Evolutionary conservation across 1,139 yeast genomes (phyloP).

Genomic region (Magnusiomyces ingens): DNA sequence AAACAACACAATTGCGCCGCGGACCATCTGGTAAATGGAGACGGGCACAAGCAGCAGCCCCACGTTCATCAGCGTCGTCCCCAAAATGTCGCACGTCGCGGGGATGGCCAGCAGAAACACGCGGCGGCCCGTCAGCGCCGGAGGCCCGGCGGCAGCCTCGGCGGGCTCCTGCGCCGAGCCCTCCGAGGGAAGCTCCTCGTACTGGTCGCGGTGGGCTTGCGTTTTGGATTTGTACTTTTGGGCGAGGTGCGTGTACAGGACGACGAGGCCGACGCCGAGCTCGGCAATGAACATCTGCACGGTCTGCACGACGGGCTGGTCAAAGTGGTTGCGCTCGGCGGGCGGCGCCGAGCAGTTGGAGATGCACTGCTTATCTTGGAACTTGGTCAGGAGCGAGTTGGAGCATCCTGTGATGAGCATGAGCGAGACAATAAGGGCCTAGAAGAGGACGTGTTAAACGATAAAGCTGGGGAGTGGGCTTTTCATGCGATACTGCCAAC

Average conservation of each 20-base stretch:
- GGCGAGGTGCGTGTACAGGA: constrained; percentile 2
- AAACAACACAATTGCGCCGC: constrained; percentile 71
- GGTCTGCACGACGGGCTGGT: constrained; percentile 76
- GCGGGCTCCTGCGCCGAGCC: not conserved
- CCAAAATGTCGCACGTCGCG: constrained; percentile 62
- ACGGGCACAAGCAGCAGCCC: constrained; percentile 73
- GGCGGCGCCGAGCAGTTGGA: constrained; percentile 45
- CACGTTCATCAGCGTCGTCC: constrained; percentile 70
- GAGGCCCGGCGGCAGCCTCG: too few species aligned
- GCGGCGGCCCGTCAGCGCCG: constrained; percentile 24
- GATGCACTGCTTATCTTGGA: constrained; percentile 72
- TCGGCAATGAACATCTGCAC: constrained; percentile 81
- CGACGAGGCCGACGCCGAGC: constrained; percentile 44
- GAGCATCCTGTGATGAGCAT: constrained; percentile 60
- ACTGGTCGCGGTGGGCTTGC: not conserved
- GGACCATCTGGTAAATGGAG: constrained; percentile 78
- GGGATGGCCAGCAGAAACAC: constrained; percentile 48
- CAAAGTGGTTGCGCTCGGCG: constrained; percentile 43
- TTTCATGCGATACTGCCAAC: not conserved
- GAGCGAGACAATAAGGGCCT: constrained; percentile 28
- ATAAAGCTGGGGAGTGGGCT: not conserved
- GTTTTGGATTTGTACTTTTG: not conserved
- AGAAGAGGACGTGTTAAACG: not conserved
- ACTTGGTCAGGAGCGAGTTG: constrained; percentile 69
- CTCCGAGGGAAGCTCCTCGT: not conserved